phyloP scores from a whole-genome alignment of 176 grass and related monocot species.

The Rhipidocladum racemiflorum region DNA sequence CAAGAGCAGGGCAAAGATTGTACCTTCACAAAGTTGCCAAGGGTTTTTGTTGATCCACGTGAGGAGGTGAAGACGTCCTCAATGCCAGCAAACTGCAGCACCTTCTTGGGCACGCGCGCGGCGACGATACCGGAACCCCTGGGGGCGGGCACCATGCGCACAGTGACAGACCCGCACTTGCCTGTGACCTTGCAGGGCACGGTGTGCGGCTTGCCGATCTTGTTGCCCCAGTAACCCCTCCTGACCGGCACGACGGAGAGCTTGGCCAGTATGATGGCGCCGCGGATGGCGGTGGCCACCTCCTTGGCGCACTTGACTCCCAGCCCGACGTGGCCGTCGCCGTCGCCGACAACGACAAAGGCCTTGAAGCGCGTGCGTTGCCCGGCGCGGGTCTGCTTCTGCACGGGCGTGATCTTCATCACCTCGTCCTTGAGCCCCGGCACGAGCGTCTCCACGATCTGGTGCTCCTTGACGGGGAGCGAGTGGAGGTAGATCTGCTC shows the following conservation, averaged over 20 bases:
- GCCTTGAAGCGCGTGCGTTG: slow-evolving; percentile 91
- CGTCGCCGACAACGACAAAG: slow-evolving; percentile 84
- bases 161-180: slow-evolving; percentile 80
- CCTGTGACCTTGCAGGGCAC: slow-evolving; percentile 92
- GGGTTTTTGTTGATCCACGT: slow-evolving; percentile 89
- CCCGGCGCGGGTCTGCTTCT: slow-evolving; percentile 93
- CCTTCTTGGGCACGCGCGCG: slow-evolving; percentile 85
- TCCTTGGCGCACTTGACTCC: slow-evolving; percentile 94
- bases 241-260: slow-evolving; percentile 71
- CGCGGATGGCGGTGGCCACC: slow-evolving; percentile 84
- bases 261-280: slow-evolving; percentile 87
- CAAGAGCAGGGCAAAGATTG: not conserved
- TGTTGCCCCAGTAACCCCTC: slow-evolving; percentile 91
- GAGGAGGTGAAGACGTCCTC: slow-evolving; percentile 88
- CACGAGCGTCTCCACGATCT: slow-evolving; percentile 61
- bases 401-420: slow-evolving; percentile 87
- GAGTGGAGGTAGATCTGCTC: slow-evolving; percentile 92
- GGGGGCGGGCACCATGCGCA: slow-evolving; percentile 80
- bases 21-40: slow-evolving; percentile 96
- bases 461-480: slow-evolving; percentile 88
- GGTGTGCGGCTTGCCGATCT: slow-evolving; percentile 77
- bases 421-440: slow-evolving; percentile 85
- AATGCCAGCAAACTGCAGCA: slow-evolving; percentile 82
- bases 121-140: slow-evolving; percentile 80
- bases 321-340: slow-evolving; percentile 77